phyloP scores from a whole-genome alignment of 768 basidiomycete genomes.

The Polyporus arcularius region DNA sequence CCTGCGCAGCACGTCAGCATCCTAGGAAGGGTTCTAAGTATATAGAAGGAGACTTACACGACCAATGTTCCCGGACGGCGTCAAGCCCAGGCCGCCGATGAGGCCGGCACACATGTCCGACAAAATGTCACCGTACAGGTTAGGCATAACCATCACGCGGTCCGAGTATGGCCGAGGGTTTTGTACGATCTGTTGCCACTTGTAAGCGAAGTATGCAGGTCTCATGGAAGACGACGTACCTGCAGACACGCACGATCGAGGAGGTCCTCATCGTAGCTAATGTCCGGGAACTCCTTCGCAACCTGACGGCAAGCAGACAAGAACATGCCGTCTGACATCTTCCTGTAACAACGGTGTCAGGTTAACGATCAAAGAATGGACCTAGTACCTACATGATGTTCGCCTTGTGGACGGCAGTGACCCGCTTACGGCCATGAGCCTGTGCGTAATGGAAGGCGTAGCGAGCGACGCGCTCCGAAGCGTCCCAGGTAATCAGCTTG shows the following conservation, averaged over 20 bases:
- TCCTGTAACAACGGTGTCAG: conserved; percentile 52
- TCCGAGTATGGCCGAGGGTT: conserved; percentile 93
- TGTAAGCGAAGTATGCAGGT: conserved; percentile 4
- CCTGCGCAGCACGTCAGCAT: conserved; percentile 47
- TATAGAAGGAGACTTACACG: conserved; percentile 51
- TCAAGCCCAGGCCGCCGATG: conserved; percentile 96
- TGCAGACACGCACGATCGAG: conserved; percentile 95
- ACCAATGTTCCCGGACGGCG: conserved; percentile 97
- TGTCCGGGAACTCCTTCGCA: conserved; percentile 91
- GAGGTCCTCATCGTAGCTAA: conserved; percentile 95
- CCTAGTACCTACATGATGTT: conserved; percentile 84
- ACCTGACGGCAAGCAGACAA: conserved; percentile 95
- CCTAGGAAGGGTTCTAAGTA: conserved; percentile 2
- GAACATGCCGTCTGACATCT: conserved; percentile 99
- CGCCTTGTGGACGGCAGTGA: conserved; percentile 99
- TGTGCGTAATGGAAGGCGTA: conserved; percentile 99
- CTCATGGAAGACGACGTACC: conserved; percentile 41
- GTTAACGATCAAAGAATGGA: neutral
- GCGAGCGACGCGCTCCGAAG: conserved; percentile 96
- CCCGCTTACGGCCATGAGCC: conserved; percentile 80
- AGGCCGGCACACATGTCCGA: conserved; percentile 96
- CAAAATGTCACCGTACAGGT: conserved; percentile 93
- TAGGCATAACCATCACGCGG: conserved; percentile 99
- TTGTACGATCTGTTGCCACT: conserved; percentile 67
- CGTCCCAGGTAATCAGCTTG: conserved; percentile 99